These are phyloP conservation scores for Ophiostoma pallidulum DNA, from an alignment of 2,329 filamentous ascomycete species.

Conservation along the genomic window DNA sequence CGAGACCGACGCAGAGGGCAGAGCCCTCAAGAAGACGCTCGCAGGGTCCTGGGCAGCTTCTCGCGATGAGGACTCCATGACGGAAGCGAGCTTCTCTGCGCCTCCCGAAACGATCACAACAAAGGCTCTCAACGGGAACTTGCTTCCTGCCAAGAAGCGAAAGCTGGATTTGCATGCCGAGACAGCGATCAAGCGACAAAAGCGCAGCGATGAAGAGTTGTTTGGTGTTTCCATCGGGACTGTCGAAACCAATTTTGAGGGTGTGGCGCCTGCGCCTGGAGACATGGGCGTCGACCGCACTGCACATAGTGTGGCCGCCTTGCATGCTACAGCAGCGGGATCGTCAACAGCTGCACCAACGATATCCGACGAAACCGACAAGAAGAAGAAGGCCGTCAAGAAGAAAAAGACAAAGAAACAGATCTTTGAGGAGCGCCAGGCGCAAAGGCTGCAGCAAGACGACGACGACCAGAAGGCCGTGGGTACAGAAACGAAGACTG, in stretches of 20 bases:
- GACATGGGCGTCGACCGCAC: background rate
- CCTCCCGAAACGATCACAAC: background rate
- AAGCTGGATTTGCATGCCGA: conserved; percentile 64
- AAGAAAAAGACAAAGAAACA: conserved; percentile 75
- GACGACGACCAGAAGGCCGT: conserved; percentile 27
- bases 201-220: conserved; percentile 70
- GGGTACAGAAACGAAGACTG: conserved; percentile 20
- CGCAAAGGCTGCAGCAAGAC: conserved; percentile 43
- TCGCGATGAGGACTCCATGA: conserved; percentile 56
- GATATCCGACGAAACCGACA: conserved; percentile 24
- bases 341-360: conserved; percentile 38
- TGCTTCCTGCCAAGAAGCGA: conserved; percentile 50
- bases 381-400: conserved; percentile 49
- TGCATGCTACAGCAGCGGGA: conserved; percentile 38
- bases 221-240: conserved; percentile 54
- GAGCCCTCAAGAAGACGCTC: conserved; percentile 50
- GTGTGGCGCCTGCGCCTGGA: conserved; percentile 28
- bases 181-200: conserved; percentile 65
- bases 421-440: conserved; percentile 57
- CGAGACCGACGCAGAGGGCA: conserved; percentile 62
- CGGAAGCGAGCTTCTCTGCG: conserved; percentile 57
- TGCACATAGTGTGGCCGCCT: conserved; percentile 22
- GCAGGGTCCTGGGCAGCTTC: conserved; percentile 34
- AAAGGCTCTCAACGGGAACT: conserved; percentile 16
- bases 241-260: conserved; percentile 41